phyloP scores from a whole-genome alignment of 2,329 filamentous ascomycete species.

The Colletotrichum salicis region DNA sequence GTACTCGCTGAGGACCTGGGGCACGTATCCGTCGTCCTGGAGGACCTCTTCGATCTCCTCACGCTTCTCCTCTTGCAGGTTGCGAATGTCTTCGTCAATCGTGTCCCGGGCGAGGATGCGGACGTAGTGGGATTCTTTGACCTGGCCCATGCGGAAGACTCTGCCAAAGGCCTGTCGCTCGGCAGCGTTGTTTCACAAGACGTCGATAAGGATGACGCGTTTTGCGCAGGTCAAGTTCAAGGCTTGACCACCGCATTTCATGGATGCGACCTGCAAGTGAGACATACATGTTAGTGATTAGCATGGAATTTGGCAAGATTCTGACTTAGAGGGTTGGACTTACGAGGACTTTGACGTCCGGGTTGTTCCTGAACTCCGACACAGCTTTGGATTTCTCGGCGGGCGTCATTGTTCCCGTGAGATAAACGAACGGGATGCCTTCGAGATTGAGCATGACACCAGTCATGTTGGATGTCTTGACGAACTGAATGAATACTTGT shows the following conservation, averaged over 20 bases:
- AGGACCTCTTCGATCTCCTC: constrained; percentile 51
- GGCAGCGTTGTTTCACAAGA: constrained; percentile 70
- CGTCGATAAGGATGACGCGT: constrained; percentile 64
- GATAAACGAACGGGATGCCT: constrained; percentile 50
- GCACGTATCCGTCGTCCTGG: constrained; percentile 42
- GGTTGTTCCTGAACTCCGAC: constrained; percentile 36
- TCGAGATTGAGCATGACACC: constrained; percentile 48
- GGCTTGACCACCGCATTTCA: constrained; percentile 49
- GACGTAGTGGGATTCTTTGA: constrained; percentile 66
- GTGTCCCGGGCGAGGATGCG: constrained; percentile 65
- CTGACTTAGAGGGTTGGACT: constrained; percentile 35
- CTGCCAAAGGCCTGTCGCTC: constrained; percentile 73
- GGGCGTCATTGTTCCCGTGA: constrained; percentile 41
- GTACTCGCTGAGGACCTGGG: not conserved
- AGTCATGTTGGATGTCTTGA: constrained; percentile 45
- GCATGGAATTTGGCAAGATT: no score
- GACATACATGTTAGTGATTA: not conserved
- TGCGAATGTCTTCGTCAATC: constrained; percentile 67
- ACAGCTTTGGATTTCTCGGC: constrained; percentile 38
- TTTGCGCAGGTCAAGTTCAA: constrained; percentile 58
- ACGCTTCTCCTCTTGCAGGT: constrained; percentile 67
- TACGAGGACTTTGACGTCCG: constrained; percentile 47
- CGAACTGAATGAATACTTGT: constrained; percentile 50
- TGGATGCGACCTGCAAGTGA: constrained; percentile 40
- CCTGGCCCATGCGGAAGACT: constrained; percentile 73